Percentiles rank a stretch among this genome's conserved stretches.
phyloP scores from a whole-genome alignment of 805 yeast genomes.

The Suhomyces emberorum region DNA sequence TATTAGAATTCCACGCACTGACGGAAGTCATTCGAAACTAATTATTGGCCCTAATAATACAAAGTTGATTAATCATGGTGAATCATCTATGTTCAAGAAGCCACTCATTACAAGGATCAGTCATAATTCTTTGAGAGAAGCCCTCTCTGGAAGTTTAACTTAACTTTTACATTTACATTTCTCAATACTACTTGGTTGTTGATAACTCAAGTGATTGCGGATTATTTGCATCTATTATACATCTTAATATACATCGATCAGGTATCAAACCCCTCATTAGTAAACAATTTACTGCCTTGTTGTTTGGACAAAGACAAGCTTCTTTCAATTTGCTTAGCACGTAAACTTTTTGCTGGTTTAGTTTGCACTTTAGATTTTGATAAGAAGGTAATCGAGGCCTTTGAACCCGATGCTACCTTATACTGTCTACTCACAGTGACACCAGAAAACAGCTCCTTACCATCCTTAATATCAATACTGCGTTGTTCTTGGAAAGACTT shows the following conservation, averaged over 20 bases:
- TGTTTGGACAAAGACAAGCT: slow-evolving; percentile 19
- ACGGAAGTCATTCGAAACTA: slow-evolving; percentile 41
- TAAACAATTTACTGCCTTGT: slow-evolving; percentile 17
- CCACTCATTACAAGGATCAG: slow-evolving; percentile 41
- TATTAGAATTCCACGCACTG: slow-evolving; percentile 17
- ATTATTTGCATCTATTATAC: not conserved
- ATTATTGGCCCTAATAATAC: slow-evolving; percentile 42
- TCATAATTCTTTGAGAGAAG: slow-evolving; percentile 47
- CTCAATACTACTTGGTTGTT: not conserved
- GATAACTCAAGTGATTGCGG: not conserved
- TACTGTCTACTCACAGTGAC: slow-evolving; percentile 54
- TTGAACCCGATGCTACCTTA: slow-evolving; percentile 53
- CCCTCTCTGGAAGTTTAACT: slow-evolving; percentile 23
- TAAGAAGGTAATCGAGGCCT: slow-evolving; percentile 56
- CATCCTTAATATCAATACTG: slow-evolving; percentile 40
- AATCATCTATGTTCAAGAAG: slow-evolving; percentile 32
- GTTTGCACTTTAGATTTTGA: slow-evolving; percentile 33
- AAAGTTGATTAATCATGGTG: slow-evolving; percentile 42
- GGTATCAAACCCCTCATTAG: slow-evolving; percentile 18
- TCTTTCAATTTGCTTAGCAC: slow-evolving; percentile 25
- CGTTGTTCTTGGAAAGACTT: slow-evolving; percentile 35
- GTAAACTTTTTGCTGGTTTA: slow-evolving; percentile 21
- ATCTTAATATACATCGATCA: not conserved
- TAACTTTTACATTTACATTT: too few relatives aligned
- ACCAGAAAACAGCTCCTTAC: slow-evolving; percentile 33